Conservation (phyloP, 2,329 filamentous ascomycete genomes). For the Simplicillium sp. region DNA sequence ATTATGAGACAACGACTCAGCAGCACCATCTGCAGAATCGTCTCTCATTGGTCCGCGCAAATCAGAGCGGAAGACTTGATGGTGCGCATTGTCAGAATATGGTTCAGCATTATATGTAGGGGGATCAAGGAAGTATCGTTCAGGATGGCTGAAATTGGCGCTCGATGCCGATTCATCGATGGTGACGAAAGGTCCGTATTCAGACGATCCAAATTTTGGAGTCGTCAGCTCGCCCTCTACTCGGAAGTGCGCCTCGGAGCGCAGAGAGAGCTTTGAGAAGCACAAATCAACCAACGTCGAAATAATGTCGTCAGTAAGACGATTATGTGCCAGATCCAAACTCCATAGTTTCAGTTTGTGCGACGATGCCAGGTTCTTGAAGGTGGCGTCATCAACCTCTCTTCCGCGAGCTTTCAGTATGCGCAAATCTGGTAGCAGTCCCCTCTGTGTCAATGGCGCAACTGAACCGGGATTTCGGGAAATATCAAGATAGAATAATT, state of each 20-base stretch:
- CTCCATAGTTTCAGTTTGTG: conserved; percentile 42
- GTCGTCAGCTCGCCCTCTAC: conserved; percentile 35
- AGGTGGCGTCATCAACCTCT: conserved; percentile 30
- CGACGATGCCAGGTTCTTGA: conserved; percentile 19
- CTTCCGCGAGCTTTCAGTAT: conserved; percentile 40
- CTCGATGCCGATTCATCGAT: conserved; percentile 40
- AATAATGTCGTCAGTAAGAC: conserved; percentile 35
- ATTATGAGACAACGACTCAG: conserved; percentile 14
- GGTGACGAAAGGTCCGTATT: conserved; percentile 31
- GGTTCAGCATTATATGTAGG: conserved; percentile 26
- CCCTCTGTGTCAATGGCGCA: conserved; percentile 20
- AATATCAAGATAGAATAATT: conserved; percentile 42
- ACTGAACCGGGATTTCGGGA: conserved; percentile 39
- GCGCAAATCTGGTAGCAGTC: conserved; percentile 34
- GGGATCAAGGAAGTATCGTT: conserved; percentile 38
- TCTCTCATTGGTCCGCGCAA: conserved; percentile 12
- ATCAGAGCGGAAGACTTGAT: conserved; percentile 21
- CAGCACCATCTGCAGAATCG: conserved; percentile 18
- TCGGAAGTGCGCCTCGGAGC: conserved; percentile 26
- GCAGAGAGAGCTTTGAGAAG: conserved; percentile 21
- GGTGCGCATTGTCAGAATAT: conserved; percentile 11
- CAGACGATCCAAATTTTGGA: conserved; percentile 16
- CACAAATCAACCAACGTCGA: conserved; percentile 17
- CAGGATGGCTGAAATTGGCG: conserved; percentile 30
- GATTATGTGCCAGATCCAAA: conserved; percentile 43